Conservation (phyloP, 2,329 filamentous ascomycete genomes). For the Sclerotinia minor region DNA sequence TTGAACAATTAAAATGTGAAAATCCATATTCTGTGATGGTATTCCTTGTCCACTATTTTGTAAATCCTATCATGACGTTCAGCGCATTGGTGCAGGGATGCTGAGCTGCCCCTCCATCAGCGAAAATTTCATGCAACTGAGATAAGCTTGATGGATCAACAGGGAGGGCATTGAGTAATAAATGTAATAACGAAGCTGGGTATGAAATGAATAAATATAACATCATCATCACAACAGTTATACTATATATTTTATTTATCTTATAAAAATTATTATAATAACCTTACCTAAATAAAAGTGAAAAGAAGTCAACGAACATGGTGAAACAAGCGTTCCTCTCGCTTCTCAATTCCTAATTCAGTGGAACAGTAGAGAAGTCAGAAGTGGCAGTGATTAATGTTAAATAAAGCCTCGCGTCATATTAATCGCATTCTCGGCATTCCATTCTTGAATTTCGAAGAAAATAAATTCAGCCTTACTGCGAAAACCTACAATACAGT, state of each 20-base stretch:
- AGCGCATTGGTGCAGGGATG: constrained; percentile 17
- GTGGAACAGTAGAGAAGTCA: neutral
- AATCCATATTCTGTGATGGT: neutral
- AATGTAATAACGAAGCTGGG: neutral
- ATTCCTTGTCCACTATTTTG: neutral
- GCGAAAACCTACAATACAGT: neutral
- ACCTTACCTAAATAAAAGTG: too few species aligned
- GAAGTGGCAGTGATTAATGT: too few species aligned
- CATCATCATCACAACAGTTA: neutral
- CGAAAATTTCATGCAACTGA: constrained; percentile 15
- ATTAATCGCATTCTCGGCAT: constrained; percentile 10
- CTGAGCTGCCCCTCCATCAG: constrained; percentile 25
- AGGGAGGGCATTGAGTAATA: neutral
- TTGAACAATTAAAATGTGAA: neutral
- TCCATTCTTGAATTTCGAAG: constrained; percentile 16
- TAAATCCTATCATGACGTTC: neutral
- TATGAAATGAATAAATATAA: constrained; percentile 4
- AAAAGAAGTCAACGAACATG: too few species aligned
- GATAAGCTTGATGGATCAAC: neutral
- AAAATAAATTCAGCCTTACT: constrained; percentile 20
- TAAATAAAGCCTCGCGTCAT: constrained; percentile 26
- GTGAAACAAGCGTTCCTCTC: too few species aligned
- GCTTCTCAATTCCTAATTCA: neutral
- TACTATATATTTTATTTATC: too few species aligned
- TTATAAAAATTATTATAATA: too few species aligned